phyloP scores from a whole-genome alignment of 2,329 filamentous ascomycete genomes.

The Akanthomyces dipterigenus region DNA sequence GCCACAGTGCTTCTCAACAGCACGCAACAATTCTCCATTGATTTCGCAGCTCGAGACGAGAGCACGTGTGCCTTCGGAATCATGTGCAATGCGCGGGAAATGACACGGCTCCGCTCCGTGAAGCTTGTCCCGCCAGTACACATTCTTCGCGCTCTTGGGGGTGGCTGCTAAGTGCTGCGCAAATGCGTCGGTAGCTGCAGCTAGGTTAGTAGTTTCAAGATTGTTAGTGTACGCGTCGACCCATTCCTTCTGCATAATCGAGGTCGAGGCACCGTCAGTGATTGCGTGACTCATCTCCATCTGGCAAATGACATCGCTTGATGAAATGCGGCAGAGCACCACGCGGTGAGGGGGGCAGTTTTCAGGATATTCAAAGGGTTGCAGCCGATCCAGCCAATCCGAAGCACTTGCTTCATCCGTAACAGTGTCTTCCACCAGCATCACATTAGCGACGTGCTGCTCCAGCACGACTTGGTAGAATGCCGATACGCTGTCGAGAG shows the following conservation, averaged over 20 bases:
- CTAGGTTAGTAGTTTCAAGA: background rate
- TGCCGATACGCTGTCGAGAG: background rate
- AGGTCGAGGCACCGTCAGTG: slow-evolving; percentile 12
- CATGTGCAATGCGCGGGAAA: background rate
- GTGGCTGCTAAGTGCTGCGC: background rate
- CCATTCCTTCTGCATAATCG: slow-evolving; percentile 6
- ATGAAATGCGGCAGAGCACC: slow-evolving; percentile 1
- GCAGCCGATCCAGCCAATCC: background rate
- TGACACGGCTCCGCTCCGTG: slow-evolving; percentile 10
- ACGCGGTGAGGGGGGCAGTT: background rate
- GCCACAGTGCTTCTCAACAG: background rate
- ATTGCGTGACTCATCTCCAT: slow-evolving; percentile 15
- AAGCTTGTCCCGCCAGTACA: slow-evolving; percentile 13
- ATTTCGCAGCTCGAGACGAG: background rate
- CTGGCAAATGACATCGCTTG: slow-evolving; percentile 6
- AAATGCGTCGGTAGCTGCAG: background rate
- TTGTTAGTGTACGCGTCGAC: slow-evolving; percentile 4
- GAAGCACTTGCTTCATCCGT: background rate
- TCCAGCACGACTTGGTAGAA: slow-evolving; percentile 10
- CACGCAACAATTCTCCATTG: background rate
- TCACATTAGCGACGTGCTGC: background rate
- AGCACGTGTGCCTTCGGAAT: background rate
- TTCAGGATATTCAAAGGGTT: background rate
- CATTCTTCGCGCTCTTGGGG: background rate
- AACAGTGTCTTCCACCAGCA: background rate